Percentiles rank a stretch among this genome's conserved stretches.
Conservation (phyloP, 2,329 filamentous ascomycete species). For the Colletotrichum sp. region DNA sequence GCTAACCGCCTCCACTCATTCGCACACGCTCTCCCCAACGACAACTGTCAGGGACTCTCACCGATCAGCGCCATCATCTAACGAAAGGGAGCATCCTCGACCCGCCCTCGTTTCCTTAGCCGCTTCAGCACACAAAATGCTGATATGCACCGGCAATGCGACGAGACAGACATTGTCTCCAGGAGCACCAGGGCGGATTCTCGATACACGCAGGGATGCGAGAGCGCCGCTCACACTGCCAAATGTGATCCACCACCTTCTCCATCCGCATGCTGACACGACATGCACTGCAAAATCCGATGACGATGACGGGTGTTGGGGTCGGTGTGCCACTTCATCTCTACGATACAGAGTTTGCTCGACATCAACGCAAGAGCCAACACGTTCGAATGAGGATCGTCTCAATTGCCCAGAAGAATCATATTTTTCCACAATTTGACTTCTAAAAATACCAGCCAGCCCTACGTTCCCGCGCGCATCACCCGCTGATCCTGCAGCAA, state of each 20-base stretch:
- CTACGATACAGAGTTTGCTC: background rate
- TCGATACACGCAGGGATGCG: background rate
- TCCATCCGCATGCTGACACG: background rate
- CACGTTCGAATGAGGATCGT: background rate
- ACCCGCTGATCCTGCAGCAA: slow-evolving; percentile 1
- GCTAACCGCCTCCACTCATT: background rate
- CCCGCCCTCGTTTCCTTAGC: background rate
- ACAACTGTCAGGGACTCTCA: background rate
- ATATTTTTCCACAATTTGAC: background rate
- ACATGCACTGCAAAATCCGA: background rate
- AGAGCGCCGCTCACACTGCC: background rate
- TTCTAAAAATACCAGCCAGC: background rate
- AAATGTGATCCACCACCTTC: background rate
- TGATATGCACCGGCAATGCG: background rate
- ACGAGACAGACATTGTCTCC: slow-evolving; percentile 5
- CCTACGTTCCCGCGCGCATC: background rate
- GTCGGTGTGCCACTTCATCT: background rate
- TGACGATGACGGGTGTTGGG: background rate
- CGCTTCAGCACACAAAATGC: background rate
- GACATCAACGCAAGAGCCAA: background rate
- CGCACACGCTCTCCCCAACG: background rate
- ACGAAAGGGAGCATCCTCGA: background rate
- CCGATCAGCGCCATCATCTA: background rate
- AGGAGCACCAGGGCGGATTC: background rate
- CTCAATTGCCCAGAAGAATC: background rate